Conservation (phyloP, 441 rosid species). For the Croton setiger region DNA sequence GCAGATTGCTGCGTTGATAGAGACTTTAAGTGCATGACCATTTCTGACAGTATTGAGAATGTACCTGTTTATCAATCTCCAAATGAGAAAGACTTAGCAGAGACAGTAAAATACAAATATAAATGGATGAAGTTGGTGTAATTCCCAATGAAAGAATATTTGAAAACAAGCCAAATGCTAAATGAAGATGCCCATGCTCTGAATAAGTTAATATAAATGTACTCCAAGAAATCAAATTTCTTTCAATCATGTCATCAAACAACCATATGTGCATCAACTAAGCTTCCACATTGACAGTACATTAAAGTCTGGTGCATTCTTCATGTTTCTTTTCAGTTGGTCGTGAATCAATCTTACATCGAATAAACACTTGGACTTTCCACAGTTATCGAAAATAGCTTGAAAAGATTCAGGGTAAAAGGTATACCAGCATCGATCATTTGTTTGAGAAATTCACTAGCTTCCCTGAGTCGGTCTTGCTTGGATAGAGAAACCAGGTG, state of each 20-base stretch:
- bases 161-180: constrained; percentile 40
- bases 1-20: constrained; percentile 51
- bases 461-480: no score
- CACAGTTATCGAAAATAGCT: no score
- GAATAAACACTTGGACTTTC: no score
- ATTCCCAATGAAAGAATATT: constrained; percentile 38
- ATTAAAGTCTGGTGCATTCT: constrained; percentile 38
- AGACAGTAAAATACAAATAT: constrained; percentile 39
- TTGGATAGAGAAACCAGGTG: no score
- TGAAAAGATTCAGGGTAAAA: no score
- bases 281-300: constrained; percentile 57
- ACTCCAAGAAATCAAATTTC: constrained; percentile 38
- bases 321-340: constrained; percentile 27
- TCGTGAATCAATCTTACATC: constrained; percentile 43
- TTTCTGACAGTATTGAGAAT: constrained; percentile 49
- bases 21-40: constrained; percentile 52
- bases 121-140: constrained; percentile 36
- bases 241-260: constrained; percentile 62
- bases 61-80: constrained; percentile 50
- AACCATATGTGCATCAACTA: constrained; percentile 49
- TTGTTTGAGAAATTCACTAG: no score
- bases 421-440: no score
- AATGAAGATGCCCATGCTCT: constrained; percentile 26
- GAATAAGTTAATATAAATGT: constrained; percentile 55
- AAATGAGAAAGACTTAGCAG: constrained; percentile 35